Evolutionary conservation across 768 basidiomycete species (phyloP), one percentile per base, ranked within the genome.

Genomic region (Panaeolus papilionaceus): DNA sequence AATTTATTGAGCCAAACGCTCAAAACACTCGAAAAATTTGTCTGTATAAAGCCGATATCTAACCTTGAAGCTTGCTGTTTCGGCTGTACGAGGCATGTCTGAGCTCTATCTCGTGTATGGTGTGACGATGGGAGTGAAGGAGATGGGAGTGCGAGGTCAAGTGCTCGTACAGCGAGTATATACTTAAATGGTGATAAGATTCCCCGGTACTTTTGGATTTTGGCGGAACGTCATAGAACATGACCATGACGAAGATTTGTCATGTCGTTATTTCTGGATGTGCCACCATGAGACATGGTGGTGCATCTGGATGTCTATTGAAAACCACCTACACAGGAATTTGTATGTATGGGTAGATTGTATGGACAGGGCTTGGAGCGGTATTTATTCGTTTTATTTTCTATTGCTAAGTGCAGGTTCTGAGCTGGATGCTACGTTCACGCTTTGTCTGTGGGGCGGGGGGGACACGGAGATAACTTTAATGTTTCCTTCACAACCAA

Each of bases 41-140:
- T 14, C 18, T 16, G 4, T 1, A 2, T 10, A 14, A 40, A 14
- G 39, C 14, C 14, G 42, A 44, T 18, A 44, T 44, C 73, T 69
- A 70, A 88, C 89, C 79, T 84, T 86, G 80, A 88, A 91, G 71
- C 86, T 86, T 1, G 88, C 84, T 8, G 90, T 91, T 73, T 89
- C 89, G 74, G 86, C 74, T 49, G 85, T 82, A 71, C 88, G 86
- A 72, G 90, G 86, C 90, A 91, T 91, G 42, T 67, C 82, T 75
- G 70, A 72, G 66, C 64, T 47, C 16, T n/a, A 16, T 8, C 8
- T 18, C 12, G 45, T 18, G 9, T 51, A 20, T 9, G 33, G 5
- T 2, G 33, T 16, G 16, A 28, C 10, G 12, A 37, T 33, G 28
- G 3, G 54, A 58, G 26, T 3, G 28, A 58, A 4, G 4, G 54